These are phyloP conservation scores for Camelina hispida DNA, from an alignment of 345 rosid genomes.

Conservation along the genomic window DNA sequence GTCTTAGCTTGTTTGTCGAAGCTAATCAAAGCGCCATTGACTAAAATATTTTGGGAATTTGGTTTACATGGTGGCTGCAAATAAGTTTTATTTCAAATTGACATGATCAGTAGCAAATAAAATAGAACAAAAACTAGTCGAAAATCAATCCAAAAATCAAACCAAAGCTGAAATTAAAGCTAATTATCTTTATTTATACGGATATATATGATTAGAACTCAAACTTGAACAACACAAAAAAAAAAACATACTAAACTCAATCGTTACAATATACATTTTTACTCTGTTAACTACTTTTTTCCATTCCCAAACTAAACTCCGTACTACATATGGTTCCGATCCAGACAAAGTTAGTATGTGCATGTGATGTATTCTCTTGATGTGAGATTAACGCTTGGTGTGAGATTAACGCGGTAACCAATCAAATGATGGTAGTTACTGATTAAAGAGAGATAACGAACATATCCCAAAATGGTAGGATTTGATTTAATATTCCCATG, in stretches of 20 bases:
- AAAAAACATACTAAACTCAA: no score
- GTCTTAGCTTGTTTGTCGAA: not conserved
- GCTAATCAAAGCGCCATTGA: not conserved
- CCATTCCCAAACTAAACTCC: not conserved
- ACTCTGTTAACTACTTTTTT: not conserved
- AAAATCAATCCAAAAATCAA: not conserved
- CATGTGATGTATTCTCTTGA: constrained; percentile 21
- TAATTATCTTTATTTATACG: not conserved
- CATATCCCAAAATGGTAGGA: constrained; percentile 43
- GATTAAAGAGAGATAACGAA: constrained; percentile 20
- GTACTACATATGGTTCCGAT: constrained; percentile 2
- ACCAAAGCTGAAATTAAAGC: not conserved
- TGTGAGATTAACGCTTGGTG: constrained; percentile 24
- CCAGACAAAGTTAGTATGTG: constrained; percentile 3
- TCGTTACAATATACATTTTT: not conserved
- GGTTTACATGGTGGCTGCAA: not conserved
- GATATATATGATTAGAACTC: not conserved
- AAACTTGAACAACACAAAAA: not conserved
- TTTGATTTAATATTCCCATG: constrained; percentile 24
- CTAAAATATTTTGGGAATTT: not conserved
- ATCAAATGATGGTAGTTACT: constrained; percentile 10
- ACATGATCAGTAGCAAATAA: not conserved
- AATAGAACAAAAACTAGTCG: not conserved
- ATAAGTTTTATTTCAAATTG: constrained; percentile 2
- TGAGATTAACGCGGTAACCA: constrained; percentile 23